Evolutionary conservation across 1,284 basidiomycete genomes (phyloP).

Genomic region (Peniophora sp.): DNA sequence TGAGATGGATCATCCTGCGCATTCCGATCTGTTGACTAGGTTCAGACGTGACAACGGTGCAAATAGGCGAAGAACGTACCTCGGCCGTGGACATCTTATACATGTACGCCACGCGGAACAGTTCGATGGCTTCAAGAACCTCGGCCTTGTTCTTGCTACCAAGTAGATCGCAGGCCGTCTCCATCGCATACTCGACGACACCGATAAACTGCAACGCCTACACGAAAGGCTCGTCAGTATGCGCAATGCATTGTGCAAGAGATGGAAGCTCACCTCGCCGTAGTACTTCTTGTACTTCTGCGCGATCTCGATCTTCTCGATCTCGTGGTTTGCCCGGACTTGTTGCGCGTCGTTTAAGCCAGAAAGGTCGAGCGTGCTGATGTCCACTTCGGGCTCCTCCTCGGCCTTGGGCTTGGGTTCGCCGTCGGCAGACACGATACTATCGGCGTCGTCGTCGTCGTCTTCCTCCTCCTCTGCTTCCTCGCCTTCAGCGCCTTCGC

Average conservation of each 20-base stretch:
- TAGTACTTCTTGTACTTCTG: conserved; percentile 27
- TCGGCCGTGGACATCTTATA: conserved; percentile 78
- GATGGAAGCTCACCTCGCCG: no score
- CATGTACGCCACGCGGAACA: conserved; percentile 81
- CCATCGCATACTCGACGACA: conserved; percentile 74
- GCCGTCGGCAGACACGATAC: no score
- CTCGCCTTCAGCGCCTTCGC: no score
- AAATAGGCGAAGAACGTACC: conserved; percentile 31
- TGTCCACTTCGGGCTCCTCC: no score
- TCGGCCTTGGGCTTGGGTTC: no score
- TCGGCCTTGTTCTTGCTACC: conserved; percentile 91
- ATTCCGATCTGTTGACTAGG: conserved; percentile 59
- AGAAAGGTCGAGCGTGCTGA: conserved; percentile 44
- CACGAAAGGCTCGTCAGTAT: no score
- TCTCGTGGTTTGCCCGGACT: no score
- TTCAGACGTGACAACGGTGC: neutral
- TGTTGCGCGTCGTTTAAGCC: conserved; percentile 57
- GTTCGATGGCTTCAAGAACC: conserved; percentile 93
- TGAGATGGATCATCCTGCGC: conserved; percentile 94
- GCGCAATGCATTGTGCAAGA: no score
- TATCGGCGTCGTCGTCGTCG: no score
- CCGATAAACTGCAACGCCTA: conserved; percentile 83
- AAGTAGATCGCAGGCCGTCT: conserved; percentile 70
- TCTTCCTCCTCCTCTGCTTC: no score
- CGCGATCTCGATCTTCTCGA: no score